Percentiles rank a stretch among this genome's conserved stretches.
Conservation (phyloP, 305 asterid species). For the Fraxinus paxiana region DNA sequence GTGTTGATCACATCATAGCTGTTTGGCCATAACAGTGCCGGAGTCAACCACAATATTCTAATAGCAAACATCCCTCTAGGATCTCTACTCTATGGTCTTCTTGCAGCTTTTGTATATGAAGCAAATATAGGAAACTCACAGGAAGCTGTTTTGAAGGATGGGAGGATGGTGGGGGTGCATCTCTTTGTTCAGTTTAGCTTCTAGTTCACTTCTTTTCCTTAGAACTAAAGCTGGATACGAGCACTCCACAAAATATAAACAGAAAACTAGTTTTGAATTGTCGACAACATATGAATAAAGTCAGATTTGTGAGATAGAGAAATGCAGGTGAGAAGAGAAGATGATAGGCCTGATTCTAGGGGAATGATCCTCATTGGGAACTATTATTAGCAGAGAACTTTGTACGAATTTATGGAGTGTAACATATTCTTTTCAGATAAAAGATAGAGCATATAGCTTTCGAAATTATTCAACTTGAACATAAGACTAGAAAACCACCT, state of each 20-base stretch:
- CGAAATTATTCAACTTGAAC: neutral
- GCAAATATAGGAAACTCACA: conserved; percentile 41
- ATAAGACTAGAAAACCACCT: no score
- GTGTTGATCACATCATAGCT: conserved; percentile 61
- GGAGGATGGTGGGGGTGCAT: conserved; percentile 52
- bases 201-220: conserved; percentile 41
- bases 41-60: conserved; percentile 62
- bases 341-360: no score
- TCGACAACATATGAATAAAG: conserved; percentile 21
- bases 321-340: neutral
- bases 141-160: conserved; percentile 28
- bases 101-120: conserved; percentile 50
- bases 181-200: conserved; percentile 48
- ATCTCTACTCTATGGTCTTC: conserved; percentile 55
- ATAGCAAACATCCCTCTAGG: conserved; percentile 65
- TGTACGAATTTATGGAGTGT: neutral
- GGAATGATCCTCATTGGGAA: neutral
- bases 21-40: conserved; percentile 55
- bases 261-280: conserved; percentile 22
- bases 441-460: neutral
- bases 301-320: neutral
- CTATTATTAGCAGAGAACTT: neutral
- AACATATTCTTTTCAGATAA: no score
- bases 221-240: conserved; percentile 49
- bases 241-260: conserved; percentile 28